These are phyloP conservation scores for Hypoxylon sp. DNA, from an alignment of 2,329 filamentous ascomycete species.

Conservation along the genomic window DNA sequence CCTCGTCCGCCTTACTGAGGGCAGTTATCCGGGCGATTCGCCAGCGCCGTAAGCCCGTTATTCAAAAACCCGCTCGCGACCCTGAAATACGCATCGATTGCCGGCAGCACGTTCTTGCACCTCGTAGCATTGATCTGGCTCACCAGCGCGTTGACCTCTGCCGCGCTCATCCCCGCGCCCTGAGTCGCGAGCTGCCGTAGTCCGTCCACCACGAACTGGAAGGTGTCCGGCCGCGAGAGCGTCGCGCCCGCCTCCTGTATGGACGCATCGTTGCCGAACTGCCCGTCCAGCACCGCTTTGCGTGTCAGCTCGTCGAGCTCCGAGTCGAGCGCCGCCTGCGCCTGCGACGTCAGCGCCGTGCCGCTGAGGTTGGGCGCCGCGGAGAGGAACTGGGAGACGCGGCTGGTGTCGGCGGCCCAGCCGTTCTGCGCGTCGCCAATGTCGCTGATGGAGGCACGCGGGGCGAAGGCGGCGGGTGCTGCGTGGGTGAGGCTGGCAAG, in stretches of 20 bases:
- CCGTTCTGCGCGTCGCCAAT: neutral
- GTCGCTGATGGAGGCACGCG: neutral
- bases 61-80: neutral
- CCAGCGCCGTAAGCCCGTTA: neutral
- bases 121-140: neutral
- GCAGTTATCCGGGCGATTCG: neutral
- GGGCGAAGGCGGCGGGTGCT: neutral
- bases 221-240: neutral
- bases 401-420: neutral
- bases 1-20: neutral
- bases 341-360: neutral
- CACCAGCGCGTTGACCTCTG: neutral
- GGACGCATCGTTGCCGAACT: neutral
- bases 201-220: neutral
- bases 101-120: neutral
- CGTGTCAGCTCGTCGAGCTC: neutral
- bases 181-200: neutral
- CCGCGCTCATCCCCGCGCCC: neutral
- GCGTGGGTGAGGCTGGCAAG: neutral
- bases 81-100: slow-evolving; percentile 1
- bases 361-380: neutral
- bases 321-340: neutral
- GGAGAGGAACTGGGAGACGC: neutral
- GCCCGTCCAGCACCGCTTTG: neutral
- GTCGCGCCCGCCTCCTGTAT: neutral